phyloP scores from a whole-genome alignment of 768 basidiomycete genomes.

The Tremella yokohamensis region DNA sequence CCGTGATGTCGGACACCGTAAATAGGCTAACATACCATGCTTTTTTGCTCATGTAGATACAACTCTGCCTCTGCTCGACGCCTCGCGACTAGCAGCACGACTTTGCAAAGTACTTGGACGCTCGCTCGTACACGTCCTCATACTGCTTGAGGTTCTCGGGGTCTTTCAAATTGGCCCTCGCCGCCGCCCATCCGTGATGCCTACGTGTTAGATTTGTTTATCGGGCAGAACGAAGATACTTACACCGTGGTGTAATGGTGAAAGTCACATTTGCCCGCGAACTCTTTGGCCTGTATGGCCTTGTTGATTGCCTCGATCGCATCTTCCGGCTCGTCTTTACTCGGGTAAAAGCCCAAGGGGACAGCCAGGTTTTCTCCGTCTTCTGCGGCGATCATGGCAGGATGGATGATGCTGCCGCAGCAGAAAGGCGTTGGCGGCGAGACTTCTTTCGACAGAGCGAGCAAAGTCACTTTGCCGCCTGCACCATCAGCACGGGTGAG shows the following conservation, averaged over 20 bases:
- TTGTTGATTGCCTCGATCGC: slow-evolving; percentile 56
- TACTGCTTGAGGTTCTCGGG: slow-evolving; percentile 62
- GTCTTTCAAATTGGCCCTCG: slow-evolving; percentile 60
- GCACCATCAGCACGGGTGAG: slow-evolving; percentile 7
- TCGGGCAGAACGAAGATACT: slow-evolving; percentile 6
- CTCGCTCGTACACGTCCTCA: slow-evolving; percentile 60
- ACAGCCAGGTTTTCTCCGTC: slow-evolving; percentile 37
- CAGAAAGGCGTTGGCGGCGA: slow-evolving; percentile 50
- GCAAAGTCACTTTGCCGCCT: slow-evolving; percentile 51
- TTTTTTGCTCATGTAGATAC: background rate
- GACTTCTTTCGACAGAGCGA: slow-evolving; percentile 42
- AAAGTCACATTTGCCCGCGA: slow-evolving; percentile 56
- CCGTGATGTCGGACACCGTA: too few relatives aligned
- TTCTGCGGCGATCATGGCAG: slow-evolving; percentile 46
- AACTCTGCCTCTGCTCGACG: background rate
- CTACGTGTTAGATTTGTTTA: slow-evolving; percentile 31
- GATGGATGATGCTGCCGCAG: slow-evolving; percentile 55
- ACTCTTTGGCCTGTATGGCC: slow-evolving; percentile 57
- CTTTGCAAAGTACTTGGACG: slow-evolving; percentile 54
- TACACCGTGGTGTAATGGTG: slow-evolving; percentile 51
- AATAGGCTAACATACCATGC: background rate
- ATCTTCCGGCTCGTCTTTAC: slow-evolving; percentile 47
- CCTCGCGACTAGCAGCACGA: slow-evolving; percentile 13
- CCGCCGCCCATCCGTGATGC: slow-evolving; percentile 64
- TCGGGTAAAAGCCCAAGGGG: slow-evolving; percentile 51